phyloP scores from a whole-genome alignment of 495 filamentous ascomycete species.

The Pyrenopolyporus hunteri region DNA sequence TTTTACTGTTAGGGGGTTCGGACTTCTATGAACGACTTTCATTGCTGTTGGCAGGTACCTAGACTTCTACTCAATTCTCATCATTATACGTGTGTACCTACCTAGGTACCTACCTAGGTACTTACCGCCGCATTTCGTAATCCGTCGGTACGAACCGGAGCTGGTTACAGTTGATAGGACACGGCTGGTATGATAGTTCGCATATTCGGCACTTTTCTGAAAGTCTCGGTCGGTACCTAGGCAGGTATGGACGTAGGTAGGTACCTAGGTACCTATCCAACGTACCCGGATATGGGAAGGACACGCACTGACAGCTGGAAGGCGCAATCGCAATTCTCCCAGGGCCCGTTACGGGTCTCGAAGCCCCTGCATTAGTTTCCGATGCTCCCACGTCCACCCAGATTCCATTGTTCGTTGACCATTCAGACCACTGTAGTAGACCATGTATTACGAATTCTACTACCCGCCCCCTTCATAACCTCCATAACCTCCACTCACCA shows the following conservation, averaged over 20 bases:
- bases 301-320: not conserved
- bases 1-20: too few relatives aligned
- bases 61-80: too few relatives aligned
- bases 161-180: not conserved
- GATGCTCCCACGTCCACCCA: constrained; percentile 21
- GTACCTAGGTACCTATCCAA: too few relatives aligned
- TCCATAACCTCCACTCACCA: constrained; percentile 23
- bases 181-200: not conserved
- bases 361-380: constrained; percentile 36
- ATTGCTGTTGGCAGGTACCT: too few relatives aligned
- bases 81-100: constrained; percentile 1
- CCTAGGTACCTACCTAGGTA: too few relatives aligned
- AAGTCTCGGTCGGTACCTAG: not conserved
- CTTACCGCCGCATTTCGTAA: not conserved
- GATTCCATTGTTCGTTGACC: constrained; percentile 2
- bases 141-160: not conserved
- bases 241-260: not conserved
- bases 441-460: constrained; percentile 17
- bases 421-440: constrained; percentile 18
- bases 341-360: constrained; percentile 17
- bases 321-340: constrained; percentile 28
- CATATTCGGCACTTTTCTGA: constrained; percentile 14
- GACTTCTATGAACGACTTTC: too few relatives aligned
- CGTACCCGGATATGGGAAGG: not conserved
- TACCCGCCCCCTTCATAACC: constrained; percentile 9